Base-by-base conservation (phyloP, 202 grass and related monocot genomes). In the Zoysia matrella region DNA sequence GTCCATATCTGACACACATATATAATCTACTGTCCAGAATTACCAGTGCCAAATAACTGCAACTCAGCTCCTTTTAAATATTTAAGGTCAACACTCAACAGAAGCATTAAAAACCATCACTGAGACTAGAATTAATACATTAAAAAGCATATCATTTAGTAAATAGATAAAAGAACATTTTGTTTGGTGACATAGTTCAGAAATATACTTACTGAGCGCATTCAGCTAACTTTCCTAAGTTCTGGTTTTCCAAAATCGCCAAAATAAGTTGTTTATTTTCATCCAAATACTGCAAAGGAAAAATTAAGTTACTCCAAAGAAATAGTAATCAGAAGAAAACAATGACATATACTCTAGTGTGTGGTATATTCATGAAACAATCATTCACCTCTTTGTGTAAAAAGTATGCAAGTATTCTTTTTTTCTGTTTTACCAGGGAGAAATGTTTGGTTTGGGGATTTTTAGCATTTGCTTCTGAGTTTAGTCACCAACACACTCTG, bases 121-220 rank as follows among this genome's bases (percentile, higher is more conserved):
- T 58, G 8, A 74, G 39, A 22, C 12, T 5, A 47, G 4, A 22
- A 22, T 22, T 55, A 18, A 45, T 78, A 73, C 52, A 18, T 22
- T 22, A 22, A 22, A 22, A 22, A 22, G 22, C 22, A 22, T 22
- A 22, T 22, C 22, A 22, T 22, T 22, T 22, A 22, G 22, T 22
- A 22, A 22, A 22, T 22, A 22, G 68, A 56, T 61, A 60, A 52
- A 36, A 22, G 47, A 60, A 1, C 5, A 83, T 47, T 88, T 82
- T 57, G 43, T 56, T 11, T 54, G 63, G 54, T 55, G 55, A 56
- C 73, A 72, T 14, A 69, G 48, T 72, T 71, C 48, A 72, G 18
- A 4, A 22, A 82, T 60, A 5, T 63, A 83, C 95, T 98, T 88
- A 98, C 95, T 95, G 92, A 80, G 95, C 92, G 88, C 95, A 98